Evolutionary conservation across 768 basidiomycete genomes (phyloP).

Genomic region (Phylloporus sp.): DNA sequence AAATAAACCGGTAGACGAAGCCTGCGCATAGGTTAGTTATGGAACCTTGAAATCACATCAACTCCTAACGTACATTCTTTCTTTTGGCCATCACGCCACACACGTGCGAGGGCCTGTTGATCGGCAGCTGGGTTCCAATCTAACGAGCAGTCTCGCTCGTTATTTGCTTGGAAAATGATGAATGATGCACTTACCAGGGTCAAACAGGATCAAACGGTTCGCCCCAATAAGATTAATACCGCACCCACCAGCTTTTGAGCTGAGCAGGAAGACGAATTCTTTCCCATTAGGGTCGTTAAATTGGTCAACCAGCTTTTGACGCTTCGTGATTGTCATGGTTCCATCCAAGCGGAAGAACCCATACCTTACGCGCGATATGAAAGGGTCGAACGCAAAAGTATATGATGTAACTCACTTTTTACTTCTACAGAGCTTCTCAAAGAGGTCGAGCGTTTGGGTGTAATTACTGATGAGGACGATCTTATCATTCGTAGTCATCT

Average conservation of each 20-base stretch:
- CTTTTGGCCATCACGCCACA: conserved; percentile 99
- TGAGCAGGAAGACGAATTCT: conserved; percentile 91
- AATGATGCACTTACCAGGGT: conserved; percentile 60
- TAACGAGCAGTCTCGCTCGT: conserved; percentile 25
- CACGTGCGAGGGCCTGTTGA: conserved; percentile 96
- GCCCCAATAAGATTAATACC: conserved; percentile 97
- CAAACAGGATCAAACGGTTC: conserved; percentile 92
- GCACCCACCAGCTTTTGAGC: conserved; percentile 93
- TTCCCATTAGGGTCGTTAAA: conserved; percentile 92
- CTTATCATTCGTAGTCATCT: conserved; percentile 83
- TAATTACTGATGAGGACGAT: conserved; percentile 97
- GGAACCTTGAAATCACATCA: not conserved
- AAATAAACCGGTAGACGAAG: conserved; percentile 98
- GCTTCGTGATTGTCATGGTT: conserved; percentile 86
- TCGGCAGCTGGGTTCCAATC: conserved; percentile 99
- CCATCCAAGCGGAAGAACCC: conserved; percentile 91
- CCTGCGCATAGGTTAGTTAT: conserved; percentile 41
- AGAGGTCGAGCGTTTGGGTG: conserved; percentile 90
- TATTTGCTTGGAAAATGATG: not conserved
- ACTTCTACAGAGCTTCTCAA: conserved; percentile 80
- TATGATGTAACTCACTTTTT: conserved; percentile 58
- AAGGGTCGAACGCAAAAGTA: not conserved
- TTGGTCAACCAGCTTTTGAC: conserved; percentile 93
- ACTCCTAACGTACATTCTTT: conserved; percentile 78
- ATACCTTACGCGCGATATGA: conserved; percentile 52